Percentiles rank a stretch among this genome's conserved stretches.
Evolutionary conservation across 371 early-diverging fungal genomes (phyloP).

Genomic region (Mucor lusitanicus): DNA sequence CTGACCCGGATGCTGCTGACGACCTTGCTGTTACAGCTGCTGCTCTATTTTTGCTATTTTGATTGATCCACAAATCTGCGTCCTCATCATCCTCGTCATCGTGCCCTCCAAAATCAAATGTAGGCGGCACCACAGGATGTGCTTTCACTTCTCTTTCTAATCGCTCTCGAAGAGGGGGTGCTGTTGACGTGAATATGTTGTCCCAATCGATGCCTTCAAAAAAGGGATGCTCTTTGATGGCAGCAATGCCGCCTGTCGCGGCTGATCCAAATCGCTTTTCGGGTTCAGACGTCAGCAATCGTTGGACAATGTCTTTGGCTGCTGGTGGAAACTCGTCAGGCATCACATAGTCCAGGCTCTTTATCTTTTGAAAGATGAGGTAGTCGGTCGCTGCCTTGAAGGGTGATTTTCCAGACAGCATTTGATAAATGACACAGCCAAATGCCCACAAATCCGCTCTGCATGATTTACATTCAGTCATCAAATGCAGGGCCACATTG

Average conservation of each 20-base stretch:
- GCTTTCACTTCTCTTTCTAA: slow-evolving; percentile 26
- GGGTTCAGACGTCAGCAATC: slow-evolving; percentile 80
- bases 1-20: background rate
- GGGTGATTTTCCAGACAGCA: slow-evolving; percentile 92
- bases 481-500: too few relatives aligned
- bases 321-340: slow-evolving; percentile 71
- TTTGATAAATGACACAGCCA: slow-evolving; percentile 97
- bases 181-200: slow-evolving; percentile 45
- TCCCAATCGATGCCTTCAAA: slow-evolving; percentile 90
- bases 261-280: slow-evolving; percentile 69
- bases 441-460: slow-evolving; percentile 98
- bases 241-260: slow-evolving; percentile 61
- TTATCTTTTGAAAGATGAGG: slow-evolving; percentile 94
- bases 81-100: slow-evolving; percentile 14
- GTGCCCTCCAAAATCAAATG: slow-evolving; percentile 7
- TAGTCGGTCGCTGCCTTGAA: slow-evolving; percentile 96
- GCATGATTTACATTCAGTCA: background rate
- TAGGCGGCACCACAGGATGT: slow-evolving; percentile 20
- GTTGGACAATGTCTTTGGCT: slow-evolving; percentile 74
- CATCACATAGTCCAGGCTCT: slow-evolving; percentile 81
- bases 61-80: slow-evolving; percentile 36
- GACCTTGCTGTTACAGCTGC: background rate
- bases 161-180: slow-evolving; percentile 34
- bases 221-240: slow-evolving; percentile 86
- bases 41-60: background rate